Percentiles rank a stretch among this genome's conserved stretches.
These are phyloP conservation scores for Acacia confusa DNA, from an alignment of 306 rosid species.

Conservation along the genomic window DNA sequence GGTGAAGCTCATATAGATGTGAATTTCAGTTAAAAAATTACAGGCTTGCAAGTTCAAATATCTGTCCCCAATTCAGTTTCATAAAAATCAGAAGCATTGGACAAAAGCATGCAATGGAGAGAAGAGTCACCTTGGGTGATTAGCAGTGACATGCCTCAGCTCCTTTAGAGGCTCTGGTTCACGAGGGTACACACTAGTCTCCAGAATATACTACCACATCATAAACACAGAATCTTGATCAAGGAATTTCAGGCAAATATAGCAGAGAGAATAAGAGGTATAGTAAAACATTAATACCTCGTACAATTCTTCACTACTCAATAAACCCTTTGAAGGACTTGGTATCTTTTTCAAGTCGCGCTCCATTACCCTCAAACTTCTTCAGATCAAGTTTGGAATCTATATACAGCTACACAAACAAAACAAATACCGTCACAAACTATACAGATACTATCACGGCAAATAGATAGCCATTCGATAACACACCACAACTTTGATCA, in stretches of 20 bases:
- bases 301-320: conserved; percentile 9
- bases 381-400: not conserved
- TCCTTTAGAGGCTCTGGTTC: conserved; percentile 43
- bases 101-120: not conserved
- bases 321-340: conserved; percentile 3
- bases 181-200: conserved; percentile 40
- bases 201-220: conserved; percentile 42
- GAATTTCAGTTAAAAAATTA: not conserved
- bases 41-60: not conserved
- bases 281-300: not conserved
- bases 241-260: not conserved
- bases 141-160: conserved; percentile 30
- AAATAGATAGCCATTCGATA: not conserved
- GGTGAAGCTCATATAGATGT: not conserved
- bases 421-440: not conserved
- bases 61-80: not conserved
- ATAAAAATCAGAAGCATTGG: not conserved
- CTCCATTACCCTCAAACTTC: conserved; percentile 1
- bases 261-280: not conserved
- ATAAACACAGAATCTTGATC: not conserved
- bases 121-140: conserved; percentile 36
- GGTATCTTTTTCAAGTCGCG: not conserved
- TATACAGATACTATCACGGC: not conserved
- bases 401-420: not conserved
- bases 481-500: not conserved